Base-by-base conservation (phyloP, 1,284 basidiomycete genomes). In the Heterobasidion occidentale region DNA sequence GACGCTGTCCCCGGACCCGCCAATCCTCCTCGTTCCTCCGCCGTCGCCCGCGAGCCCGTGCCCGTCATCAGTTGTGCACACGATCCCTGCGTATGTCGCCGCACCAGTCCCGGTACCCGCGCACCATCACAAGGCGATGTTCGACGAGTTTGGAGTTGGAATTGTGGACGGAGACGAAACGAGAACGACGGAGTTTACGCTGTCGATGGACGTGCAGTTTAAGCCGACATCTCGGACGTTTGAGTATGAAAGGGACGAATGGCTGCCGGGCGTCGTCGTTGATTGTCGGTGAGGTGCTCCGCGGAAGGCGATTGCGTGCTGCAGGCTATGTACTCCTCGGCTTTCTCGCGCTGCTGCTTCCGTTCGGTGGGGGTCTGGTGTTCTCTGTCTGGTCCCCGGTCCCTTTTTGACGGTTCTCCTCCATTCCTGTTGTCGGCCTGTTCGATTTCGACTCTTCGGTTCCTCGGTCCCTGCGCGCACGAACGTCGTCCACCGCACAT, bases 131-230 rank as follows among this genome's bases (percentile, higher is more conserved):
- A 38, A 52, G 20, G 49, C 54, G 45, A 42, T 57, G 15, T 55
- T 55, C 33, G 56, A 49, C 14, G 34, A 27, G 27, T 27, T 50
- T 2, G 52, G 33, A 12, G 49, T 19, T 3, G 44, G 15, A 7
- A 52, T 54, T 36, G 53, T 27, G 44, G 51, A 51, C 11, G 19
- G 42, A 17, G 57, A 48, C 15, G 48, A 36, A 15, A 46, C 20
- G 34, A 46, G 17, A 15, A 46, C 20, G 34, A 46, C 35, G n/a
- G 67, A 68, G 61, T 65, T 68, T 54, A 66, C 67, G 15, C 59
- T 68, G 9, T 56, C 63, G 33, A 66, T 68, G 66, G 66, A 68
- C 58, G 54, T 64, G 9, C 59, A 56, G 33, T 59, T 59, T 44
- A 17, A 44, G 34, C 44, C 51, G 46, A 27, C 15, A 27, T 12